Percentiles rank a stretch among this genome's conserved stretches.
These are phyloP conservation scores for Colletotrichum abscissum DNA, from an alignment of 2,329 filamentous ascomycete genomes.

Conservation along the genomic window DNA sequence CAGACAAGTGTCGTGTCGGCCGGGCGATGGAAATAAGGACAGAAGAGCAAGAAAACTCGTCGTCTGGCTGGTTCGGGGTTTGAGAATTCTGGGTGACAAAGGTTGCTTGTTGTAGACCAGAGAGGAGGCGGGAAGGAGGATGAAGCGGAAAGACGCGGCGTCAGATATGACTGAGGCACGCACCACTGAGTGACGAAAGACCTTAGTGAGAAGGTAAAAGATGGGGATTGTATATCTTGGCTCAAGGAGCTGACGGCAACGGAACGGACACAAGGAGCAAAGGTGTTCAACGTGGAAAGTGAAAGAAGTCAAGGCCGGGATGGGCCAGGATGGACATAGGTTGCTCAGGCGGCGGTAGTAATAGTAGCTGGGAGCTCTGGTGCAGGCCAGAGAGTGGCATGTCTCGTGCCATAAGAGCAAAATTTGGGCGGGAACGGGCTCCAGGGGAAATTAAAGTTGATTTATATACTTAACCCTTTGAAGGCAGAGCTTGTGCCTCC, in stretches of 20 bases:
- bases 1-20: slow-evolving; percentile 6
- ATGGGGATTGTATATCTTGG: not conserved
- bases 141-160: not conserved
- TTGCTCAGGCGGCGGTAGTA: slow-evolving; percentile 35
- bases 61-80: not conserved
- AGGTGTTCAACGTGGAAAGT: slow-evolving; percentile 15
- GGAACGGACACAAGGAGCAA: slow-evolving; percentile 10
- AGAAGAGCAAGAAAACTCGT: not conserved
- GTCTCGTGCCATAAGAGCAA: slow-evolving; percentile 55
- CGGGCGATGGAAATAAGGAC: not conserved
- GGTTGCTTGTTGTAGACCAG: not conserved
- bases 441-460: slow-evolving; percentile 49
- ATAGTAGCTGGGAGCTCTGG: slow-evolving; percentile 43
- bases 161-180: slow-evolving; percentile 27
- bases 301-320: slow-evolving; percentile 11
- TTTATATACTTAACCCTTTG: slow-evolving; percentile 50
- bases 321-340: slow-evolving; percentile 18
- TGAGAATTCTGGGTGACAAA: not conserved
- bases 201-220: slow-evolving; percentile 15
- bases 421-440: slow-evolving; percentile 43
- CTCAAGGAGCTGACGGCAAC: slow-evolving; percentile 17
- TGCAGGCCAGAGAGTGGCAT: slow-evolving; percentile 51
- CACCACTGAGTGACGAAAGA: slow-evolving; percentile 16
- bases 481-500: slow-evolving; percentile 38
- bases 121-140: slow-evolving; percentile 13